Percentiles rank a stretch among this genome's conserved stretches.
phyloP scores from a whole-genome alignment of 2,329 filamentous ascomycete genomes.

The Nemania diffusa region DNA sequence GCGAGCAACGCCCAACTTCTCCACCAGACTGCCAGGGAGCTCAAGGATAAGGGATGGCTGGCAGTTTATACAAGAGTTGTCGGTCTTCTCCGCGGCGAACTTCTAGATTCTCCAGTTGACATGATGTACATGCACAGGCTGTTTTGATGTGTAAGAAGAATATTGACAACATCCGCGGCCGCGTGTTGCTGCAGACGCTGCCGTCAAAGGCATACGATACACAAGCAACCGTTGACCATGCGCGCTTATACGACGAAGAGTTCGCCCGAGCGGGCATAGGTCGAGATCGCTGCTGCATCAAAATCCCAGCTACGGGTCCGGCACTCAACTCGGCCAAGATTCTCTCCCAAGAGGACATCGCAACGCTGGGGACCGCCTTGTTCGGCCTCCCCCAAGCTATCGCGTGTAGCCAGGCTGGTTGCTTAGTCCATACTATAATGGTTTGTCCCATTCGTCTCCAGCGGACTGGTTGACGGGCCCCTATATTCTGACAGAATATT shows the following conservation, averaged over 20 bases:
- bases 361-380: conserved; percentile 59
- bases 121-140: conserved; percentile 45
- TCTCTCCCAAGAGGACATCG: conserved; percentile 45
- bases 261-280: conserved; percentile 57
- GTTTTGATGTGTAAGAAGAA: conserved; percentile 60
- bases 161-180: conserved; percentile 57
- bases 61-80: conserved; percentile 60
- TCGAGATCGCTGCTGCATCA: conserved; percentile 61
- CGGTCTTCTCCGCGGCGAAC: conserved; percentile 31
- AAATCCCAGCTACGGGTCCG: conserved; percentile 61
- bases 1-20: conserved; percentile 57
- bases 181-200: conserved; percentile 60
- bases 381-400: conserved; percentile 61
- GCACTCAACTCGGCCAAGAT: conserved; percentile 57
- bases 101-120: conserved; percentile 6
- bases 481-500: conserved; percentile 12
- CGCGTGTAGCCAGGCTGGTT: conserved; percentile 59
- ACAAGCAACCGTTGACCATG: conserved; percentile 58
- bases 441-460: conserved; percentile 44
- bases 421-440: conserved; percentile 60
- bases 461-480: neutral
- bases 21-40: conserved; percentile 54
- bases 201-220: conserved; percentile 59
- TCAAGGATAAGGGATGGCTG: conserved; percentile 58
- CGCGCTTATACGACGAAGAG: conserved; percentile 58